Evolutionary conservation across 2,329 filamentous ascomycete genomes (phyloP), one percentile per base, ranked within the genome.

Genomic region (Fusarium domesticum): DNA sequence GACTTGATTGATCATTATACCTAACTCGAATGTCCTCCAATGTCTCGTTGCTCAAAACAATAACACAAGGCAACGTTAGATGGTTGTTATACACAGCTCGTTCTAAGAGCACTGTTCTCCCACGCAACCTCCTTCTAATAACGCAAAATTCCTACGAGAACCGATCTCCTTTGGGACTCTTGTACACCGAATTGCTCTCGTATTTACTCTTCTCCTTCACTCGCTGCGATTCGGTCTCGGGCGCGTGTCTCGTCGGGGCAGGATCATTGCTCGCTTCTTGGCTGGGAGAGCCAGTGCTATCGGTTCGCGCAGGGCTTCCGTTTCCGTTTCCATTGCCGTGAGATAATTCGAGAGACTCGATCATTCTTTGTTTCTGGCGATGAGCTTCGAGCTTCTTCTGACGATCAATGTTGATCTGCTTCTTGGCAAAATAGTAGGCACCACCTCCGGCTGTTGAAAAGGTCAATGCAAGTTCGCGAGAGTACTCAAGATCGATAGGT

Each of bases 391-490:
- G 80, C 60, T 88, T 82, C 48, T 81, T 74, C 49, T 80, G 77
- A 53, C 92, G 87, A 69, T 96, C 90, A 57, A 87, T 87, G 65
- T 96, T 96, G 78, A 98, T 95, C 67, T 84, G 85, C 64, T 82
- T 80, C 77, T 98, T 98, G 53, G 93, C 93, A 66, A 96, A 96
- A 74, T 88, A 90, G 76, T 97, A 98, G 61, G 92, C 90, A 52
- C 85, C 88, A 54, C 83, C 93, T 63, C 92, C 93, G 56, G 91
- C 89, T 90, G 63, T 41, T 20, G 42, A 30, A 16, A 43, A 35
- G 20, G 47, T 50, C 51, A 59, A 48, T 48, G 57, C 23, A 48
- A 43, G 45, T 23, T 18, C 31, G 15, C 6, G 34, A 6, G n/a
- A 6, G 19, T 5, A 35, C 14, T 18, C n/a, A n/a, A 23, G 41